Evolutionary conservation across 805 yeast genomes (phyloP), one percentile per base, ranked within the genome.

Genomic region (Metschnikowia anglica): DNA sequence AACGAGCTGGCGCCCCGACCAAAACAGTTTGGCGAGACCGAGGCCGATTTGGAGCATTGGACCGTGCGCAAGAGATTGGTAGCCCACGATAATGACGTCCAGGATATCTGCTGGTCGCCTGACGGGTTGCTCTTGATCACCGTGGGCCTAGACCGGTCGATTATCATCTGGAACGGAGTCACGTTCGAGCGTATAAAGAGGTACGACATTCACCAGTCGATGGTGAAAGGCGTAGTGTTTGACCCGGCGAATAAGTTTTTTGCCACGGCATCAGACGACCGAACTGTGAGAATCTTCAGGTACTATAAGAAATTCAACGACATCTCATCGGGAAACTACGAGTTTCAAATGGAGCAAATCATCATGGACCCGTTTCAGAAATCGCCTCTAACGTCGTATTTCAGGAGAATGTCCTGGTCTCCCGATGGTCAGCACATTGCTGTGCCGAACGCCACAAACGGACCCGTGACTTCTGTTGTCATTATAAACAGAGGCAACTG

Each of bases 201-300:
- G 24, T 86, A 88, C 55, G 97, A 91, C 57, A 83, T 89, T 17
- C 99, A 93, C 62, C 95, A 88, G 59, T 86, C 96, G 2, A 91
- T 87, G 67, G 97, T 93, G 20, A 93, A 93, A 63, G 98, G 99
- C 44, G 87, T 93, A 10, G 91, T 91, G 1, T 93, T 93, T 63
- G 99, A 93, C 61, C 99, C 99, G 0, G 99, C 99, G 2, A 89
- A 89, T 62, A 93, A 93, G 66, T 93, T 88, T 62, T 93, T 93
- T 68, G 97, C 96, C 6, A 91, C 99, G 0, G 90, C 95, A 17
- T 86, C 96, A 1, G 99, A 93, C 64, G 99, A 93, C 64, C 74
- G 99, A 57, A 85, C 97, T 0, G 81, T 91, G 37, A 76, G 95
- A 45, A 80, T 93, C 20, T 87, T 91, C 60, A 73, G 97, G 44